Conservation (phyloP, 2,329 filamentous ascomycete genomes). For the Lachnellula occidentalis region DNA sequence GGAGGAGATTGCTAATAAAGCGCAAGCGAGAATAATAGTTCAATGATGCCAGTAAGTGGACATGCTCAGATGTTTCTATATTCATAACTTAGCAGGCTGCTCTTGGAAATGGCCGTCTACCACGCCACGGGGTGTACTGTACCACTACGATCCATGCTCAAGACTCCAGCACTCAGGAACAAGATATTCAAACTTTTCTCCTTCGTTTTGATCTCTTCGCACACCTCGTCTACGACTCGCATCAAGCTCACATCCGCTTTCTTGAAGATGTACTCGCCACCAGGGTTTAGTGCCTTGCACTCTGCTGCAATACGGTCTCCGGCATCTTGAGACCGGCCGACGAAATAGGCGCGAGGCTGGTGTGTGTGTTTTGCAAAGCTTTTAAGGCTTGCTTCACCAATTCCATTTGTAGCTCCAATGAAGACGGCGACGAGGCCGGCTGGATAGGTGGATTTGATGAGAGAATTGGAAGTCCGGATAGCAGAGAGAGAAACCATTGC, state of each 20-base stretch:
- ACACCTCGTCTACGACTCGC: conserved; percentile 43
- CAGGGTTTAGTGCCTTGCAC: conserved; percentile 37
- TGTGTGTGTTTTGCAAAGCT: conserved; percentile 37
- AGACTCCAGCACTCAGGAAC: conserved; percentile 38
- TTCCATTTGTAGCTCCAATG: conserved; percentile 48
- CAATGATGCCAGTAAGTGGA: conserved; percentile 45
- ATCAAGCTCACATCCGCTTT: conserved; percentile 44
- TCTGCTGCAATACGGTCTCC: conserved; percentile 35
- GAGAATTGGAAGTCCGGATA: conserved; percentile 34
- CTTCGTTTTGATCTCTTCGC: conserved; percentile 37
- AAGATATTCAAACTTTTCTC: conserved; percentile 42
- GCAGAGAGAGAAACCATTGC: conserved; percentile 27
- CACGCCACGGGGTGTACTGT: not conserved
- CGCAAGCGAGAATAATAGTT: conserved; percentile 52
- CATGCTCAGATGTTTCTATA: conserved; percentile 48
- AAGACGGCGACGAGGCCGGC: conserved; percentile 43
- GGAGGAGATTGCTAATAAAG: conserved; percentile 51
- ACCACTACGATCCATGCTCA: conserved; percentile 23
- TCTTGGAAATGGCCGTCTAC: not conserved
- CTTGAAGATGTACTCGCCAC: conserved; percentile 42
- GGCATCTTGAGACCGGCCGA: conserved; percentile 39
- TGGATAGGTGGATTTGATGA: conserved; percentile 30
- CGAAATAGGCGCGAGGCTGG: conserved; percentile 43
- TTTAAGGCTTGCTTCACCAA: conserved; percentile 43
- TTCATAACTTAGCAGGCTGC: not conserved